Evolutionary conservation across 1,284 basidiomycete genomes (phyloP), one percentile per base, ranked within the genome.

Genomic region (Ceratorhiza oryzae-sativae): DNA sequence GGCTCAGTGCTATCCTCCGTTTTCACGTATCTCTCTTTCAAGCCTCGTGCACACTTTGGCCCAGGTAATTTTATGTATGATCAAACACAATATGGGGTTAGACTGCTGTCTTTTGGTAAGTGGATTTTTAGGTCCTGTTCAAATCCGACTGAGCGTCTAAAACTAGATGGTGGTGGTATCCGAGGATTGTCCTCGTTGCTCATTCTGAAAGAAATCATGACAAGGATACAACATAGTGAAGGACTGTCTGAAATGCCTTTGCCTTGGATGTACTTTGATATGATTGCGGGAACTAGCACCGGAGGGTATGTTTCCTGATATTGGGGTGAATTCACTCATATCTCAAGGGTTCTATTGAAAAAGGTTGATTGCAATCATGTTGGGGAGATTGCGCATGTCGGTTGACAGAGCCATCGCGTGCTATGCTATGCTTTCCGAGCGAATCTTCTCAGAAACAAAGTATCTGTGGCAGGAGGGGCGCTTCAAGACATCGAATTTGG

Each of bases 131-230:
- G 27, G 20, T 49, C 59, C 25, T 53, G 49, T 53, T 53, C 49
- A 30, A 53, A 30, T 18, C 49, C 30, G 18, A 53, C 10, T 30
- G 10, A 12, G 20, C 25, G 23, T 27, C 3, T 53, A 12, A 30
- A 36, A 10, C 15, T 30, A 74, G 80, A 81, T 74, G 80, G 80
- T 10, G 81, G 80, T 55, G 80, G 80, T 25, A 77, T 81, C 2
- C 75, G 80, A 39, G 80, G 80, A 2, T 73, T 81, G 8, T 79
- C 79, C 1, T 75, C 77, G 9, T 75, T 81, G 2, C 71, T 78
- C 53, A 77, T 80, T 23, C 73, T 82, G 18, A 75, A 79, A 45
- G 75, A 74, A 8, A 73, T 81, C 56, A 80, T 81, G 80, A 32
- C 58, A 3, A 27, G 63, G 18, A 51, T 73, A 41, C 62, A 60